Percentiles rank a stretch among this genome's conserved stretches.
These are phyloP conservation scores for Solanum infundibuliforme DNA, from an alignment of 257 asterid genomes.

Conservation along the genomic window DNA sequence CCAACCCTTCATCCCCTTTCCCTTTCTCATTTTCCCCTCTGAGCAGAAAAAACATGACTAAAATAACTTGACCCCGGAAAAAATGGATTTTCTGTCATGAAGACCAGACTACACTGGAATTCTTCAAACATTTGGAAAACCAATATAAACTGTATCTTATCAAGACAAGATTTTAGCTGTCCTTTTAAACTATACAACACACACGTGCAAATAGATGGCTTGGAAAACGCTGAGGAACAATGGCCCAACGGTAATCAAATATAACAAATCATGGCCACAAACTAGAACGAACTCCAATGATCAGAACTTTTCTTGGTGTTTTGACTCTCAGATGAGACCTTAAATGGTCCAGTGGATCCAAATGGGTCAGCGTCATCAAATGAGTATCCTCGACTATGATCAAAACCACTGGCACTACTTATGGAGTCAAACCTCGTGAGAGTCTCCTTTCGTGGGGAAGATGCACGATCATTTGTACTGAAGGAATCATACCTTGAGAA, in stretches of 20 bases:
- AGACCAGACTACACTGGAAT: neutral
- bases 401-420: constrained; percentile 53
- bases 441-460: constrained; percentile 46
- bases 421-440: constrained; percentile 79
- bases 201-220: neutral
- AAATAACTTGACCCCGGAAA: neutral
- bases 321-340: constrained; percentile 45
- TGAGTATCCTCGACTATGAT: constrained; percentile 53
- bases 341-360: constrained; percentile 82
- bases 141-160: neutral
- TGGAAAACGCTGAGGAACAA: neutral
- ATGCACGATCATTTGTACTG: constrained; percentile 33
- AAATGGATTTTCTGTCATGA: neutral
- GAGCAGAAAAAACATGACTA: neutral
- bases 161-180: neutral
- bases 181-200: neutral
- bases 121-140: neutral
- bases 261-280: neutral
- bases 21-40: neutral
- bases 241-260: neutral
- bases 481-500: constrained; percentile 83
- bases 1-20: neutral
- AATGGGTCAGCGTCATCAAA: constrained; percentile 88
- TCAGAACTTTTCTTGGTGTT: constrained; percentile 39
- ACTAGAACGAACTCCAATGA: constrained; percentile 31